phyloP scores from a whole-genome alignment of 495 filamentous ascomycete genomes.

The Penicillium simplicissimum region DNA sequence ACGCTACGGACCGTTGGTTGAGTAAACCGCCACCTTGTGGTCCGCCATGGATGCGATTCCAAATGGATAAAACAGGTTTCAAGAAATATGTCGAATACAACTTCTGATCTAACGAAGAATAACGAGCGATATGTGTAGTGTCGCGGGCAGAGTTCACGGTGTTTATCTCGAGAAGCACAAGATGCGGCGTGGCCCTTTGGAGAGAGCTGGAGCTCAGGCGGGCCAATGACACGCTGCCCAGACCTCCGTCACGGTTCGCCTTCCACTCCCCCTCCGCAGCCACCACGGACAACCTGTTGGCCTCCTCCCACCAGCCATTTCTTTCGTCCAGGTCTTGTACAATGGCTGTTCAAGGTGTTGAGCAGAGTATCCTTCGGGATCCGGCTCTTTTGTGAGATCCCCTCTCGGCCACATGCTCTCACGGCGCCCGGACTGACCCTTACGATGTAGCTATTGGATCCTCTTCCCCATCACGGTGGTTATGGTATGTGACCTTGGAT shows the following conservation, averaged over 20 bases:
- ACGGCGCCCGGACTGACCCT: conserved; percentile 18
- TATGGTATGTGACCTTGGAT: conserved; percentile 62
- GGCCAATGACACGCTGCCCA: conserved; percentile 30
- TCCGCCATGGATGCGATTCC: conserved; percentile 33
- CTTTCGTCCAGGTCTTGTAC: conserved; percentile 54
- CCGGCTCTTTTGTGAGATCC: conserved; percentile 86
- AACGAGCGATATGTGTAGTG: conserved; percentile 5
- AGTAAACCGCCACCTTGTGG: conserved; percentile 49
- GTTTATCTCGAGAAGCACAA: conserved; percentile 29
- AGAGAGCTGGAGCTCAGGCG: conserved; percentile 40
- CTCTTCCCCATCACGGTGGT: conserved; percentile 94
- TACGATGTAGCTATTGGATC: conserved; percentile 84
- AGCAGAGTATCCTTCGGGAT: conserved; percentile 97
- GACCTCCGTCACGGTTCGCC: conserved; percentile 23
- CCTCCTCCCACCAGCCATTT: neutral
- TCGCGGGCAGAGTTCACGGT: conserved; percentile 10
- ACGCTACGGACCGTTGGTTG: conserved; percentile 44
- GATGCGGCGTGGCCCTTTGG: conserved; percentile 51
- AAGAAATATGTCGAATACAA: neutral
- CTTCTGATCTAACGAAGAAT: neutral
- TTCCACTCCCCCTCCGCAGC: conserved; percentile 8
- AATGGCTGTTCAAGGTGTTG: conserved; percentile 80
- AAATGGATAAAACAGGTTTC: neutral
- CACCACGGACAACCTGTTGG: conserved; percentile 7
- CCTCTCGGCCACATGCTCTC: conserved; percentile 2